A percentile compares a stretch with the other conserved stretches of the same genome.
These are phyloP conservation scores for Cladophialophora bantiana DNA, from an alignment of 2,329 filamentous ascomycete species.

Conservation along the genomic window DNA sequence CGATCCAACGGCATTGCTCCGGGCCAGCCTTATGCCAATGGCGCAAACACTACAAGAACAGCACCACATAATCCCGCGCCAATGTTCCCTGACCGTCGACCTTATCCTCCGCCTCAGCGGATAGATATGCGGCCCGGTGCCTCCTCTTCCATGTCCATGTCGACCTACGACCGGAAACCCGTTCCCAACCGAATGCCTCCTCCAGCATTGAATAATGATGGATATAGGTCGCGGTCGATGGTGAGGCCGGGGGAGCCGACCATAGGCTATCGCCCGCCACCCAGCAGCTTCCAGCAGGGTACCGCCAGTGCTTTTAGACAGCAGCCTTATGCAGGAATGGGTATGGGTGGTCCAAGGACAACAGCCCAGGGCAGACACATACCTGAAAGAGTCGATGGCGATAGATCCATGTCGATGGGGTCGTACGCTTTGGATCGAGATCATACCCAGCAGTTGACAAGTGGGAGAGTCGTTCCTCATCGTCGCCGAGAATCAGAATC, in stretches of 20 bases:
- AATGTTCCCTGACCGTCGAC: slow-evolving; percentile 67
- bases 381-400: slow-evolving; percentile 89
- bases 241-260: slow-evolving; percentile 76
- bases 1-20: slow-evolving; percentile 51
- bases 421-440: slow-evolving; percentile 76
- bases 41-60: slow-evolving; percentile 32
- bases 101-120: slow-evolving; percentile 76
- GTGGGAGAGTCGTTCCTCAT: slow-evolving; percentile 86
- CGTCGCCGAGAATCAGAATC: slow-evolving; percentile 67
- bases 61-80: slow-evolving; percentile 64
- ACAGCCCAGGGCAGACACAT: slow-evolving; percentile 92
- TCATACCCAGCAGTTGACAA: slow-evolving; percentile 81
- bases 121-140: slow-evolving; percentile 67
- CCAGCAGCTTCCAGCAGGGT: slow-evolving; percentile 68
- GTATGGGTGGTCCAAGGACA: slow-evolving; percentile 67
- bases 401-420: slow-evolving; percentile 95
- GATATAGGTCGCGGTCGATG: slow-evolving; percentile 91
- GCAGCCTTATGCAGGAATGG: slow-evolving; percentile 69
- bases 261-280: slow-evolving; percentile 67
- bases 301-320: slow-evolving; percentile 80
- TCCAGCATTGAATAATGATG: slow-evolving; percentile 81
- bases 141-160: slow-evolving; percentile 42
- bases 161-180: slow-evolving; percentile 66
- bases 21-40: slow-evolving; percentile 43
- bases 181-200: slow-evolving; percentile 64